These are phyloP conservation scores for Entonaema liquescens DNA, from an alignment of 495 filamentous ascomycete genomes.

Conservation along the genomic window DNA sequence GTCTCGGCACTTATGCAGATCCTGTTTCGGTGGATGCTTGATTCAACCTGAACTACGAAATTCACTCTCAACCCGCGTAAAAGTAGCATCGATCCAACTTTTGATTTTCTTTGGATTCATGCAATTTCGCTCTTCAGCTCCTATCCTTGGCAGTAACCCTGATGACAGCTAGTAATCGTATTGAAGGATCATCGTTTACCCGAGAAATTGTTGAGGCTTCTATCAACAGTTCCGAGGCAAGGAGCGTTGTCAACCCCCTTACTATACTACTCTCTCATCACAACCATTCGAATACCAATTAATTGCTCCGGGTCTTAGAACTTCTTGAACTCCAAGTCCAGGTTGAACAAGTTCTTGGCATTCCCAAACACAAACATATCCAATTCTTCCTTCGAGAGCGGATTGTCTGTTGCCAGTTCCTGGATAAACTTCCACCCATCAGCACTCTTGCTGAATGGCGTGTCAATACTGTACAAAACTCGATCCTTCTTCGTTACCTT, in stretches of 20 bases:
- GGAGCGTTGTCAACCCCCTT: too few species aligned
- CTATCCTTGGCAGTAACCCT: neutral
- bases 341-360: conserved; percentile 60
- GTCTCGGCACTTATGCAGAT: neutral
- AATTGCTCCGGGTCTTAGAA: neutral
- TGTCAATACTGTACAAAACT: conserved; percentile 68
- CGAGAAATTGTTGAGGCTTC: neutral
- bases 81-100: neutral
- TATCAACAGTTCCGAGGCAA: neutral
- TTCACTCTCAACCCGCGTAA: too few species aligned
- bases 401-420: conserved; percentile 60
- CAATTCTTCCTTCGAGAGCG: conserved; percentile 60
- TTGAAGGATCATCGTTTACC: neutral
- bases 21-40: neutral
- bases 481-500: conserved; percentile 58
- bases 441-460: conserved; percentile 63
- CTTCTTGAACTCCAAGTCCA: conserved; percentile 39
- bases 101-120: neutral
- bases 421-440: conserved; percentile 55
- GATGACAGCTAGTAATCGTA: neutral
- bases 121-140: neutral
- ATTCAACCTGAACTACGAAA: neutral
- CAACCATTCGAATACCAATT: neutral
- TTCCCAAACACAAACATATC: conserved; percentile 64
- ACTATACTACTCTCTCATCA: neutral